Percentiles rank a stretch among this genome's conserved stretches.
phyloP scores from a whole-genome alignment of 1,284 basidiomycete genomes.

The Rhodofomes roseus region DNA sequence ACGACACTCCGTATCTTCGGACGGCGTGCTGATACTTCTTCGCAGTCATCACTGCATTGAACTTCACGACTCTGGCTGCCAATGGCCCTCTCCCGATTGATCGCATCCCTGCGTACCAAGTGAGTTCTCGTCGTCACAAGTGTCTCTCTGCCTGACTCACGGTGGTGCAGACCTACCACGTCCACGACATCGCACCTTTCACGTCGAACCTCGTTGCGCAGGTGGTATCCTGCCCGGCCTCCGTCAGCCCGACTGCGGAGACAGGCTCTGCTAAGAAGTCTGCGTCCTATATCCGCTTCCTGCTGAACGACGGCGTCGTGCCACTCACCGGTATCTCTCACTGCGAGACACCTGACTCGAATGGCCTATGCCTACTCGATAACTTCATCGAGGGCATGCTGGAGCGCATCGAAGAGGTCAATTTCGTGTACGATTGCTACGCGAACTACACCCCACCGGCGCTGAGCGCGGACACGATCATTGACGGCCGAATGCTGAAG shows the following conservation, averaged over 20 bases:
- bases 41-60: conserved; percentile 53
- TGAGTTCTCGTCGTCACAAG: conserved; percentile 14
- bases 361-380: conserved; percentile 20
- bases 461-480: conserved; percentile 15
- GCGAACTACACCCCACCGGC: conserved; percentile 20
- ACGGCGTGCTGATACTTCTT: neutral
- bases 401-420: conserved; percentile 22
- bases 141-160: neutral
- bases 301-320: conserved; percentile 57
- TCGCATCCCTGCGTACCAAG: conserved; percentile 53
- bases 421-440: conserved; percentile 21
- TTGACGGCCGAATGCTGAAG: conserved; percentile 13
- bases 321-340: conserved; percentile 41
- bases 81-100: conserved; percentile 53
- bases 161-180: conserved; percentile 38
- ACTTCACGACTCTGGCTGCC: conserved; percentile 55
- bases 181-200: conserved; percentile 49
- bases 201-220: conserved; percentile 56
- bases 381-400: conserved; percentile 22
- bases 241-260: conserved; percentile 6
- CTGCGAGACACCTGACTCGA: conserved; percentile 16
- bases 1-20: neutral
- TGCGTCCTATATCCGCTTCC: conserved; percentile 48
- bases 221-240: conserved; percentile 51
- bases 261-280: neutral